phyloP scores from a whole-genome alignment of 2,329 filamentous ascomycete species.

The Tolypocladium pustulatum region DNA sequence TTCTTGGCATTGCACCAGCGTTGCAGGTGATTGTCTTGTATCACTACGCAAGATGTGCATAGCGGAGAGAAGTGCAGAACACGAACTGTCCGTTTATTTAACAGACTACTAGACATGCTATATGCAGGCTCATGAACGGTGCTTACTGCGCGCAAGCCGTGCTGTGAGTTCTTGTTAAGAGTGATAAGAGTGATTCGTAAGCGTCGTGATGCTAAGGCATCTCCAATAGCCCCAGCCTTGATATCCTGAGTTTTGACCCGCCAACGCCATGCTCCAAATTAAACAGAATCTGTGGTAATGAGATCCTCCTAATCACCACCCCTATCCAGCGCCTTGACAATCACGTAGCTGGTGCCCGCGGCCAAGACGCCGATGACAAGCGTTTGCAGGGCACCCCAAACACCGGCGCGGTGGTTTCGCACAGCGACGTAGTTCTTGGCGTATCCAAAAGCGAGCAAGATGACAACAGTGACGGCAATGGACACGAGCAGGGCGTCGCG shows the following conservation, averaged over 20 bases:
- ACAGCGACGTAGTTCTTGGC: slow-evolving; percentile 48
- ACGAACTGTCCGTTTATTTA: not conserved
- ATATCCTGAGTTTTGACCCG: not conserved
- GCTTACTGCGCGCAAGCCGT: not conserved
- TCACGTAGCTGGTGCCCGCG: slow-evolving; percentile 53
- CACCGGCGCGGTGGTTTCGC: slow-evolving; percentile 38
- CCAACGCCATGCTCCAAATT: slow-evolving; percentile 3
- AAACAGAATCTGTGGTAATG: not conserved
- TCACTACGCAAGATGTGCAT: not conserved
- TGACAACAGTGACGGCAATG: slow-evolving; percentile 47
- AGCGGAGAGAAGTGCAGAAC: not conserved
- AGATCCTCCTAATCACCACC: not conserved
- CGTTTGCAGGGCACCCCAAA: slow-evolving; percentile 54
- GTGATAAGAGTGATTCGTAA: not conserved
- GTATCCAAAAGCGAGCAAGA: slow-evolving; percentile 55
- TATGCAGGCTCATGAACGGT: not conserved
- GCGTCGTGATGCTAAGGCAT: not conserved
- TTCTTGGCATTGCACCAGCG: not conserved
- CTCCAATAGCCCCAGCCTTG: not conserved
- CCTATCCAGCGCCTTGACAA: slow-evolving; percentile 46
- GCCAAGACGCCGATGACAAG: slow-evolving; percentile 53
- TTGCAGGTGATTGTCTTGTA: not conserved
- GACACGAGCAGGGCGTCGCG: slow-evolving; percentile 45
- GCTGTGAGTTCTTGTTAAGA: not conserved
- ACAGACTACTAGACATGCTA: not conserved